These are phyloP conservation scores for Erigeron canadensis DNA, from an alignment of 129 eudicot genomes.

Conservation along the genomic window DNA sequence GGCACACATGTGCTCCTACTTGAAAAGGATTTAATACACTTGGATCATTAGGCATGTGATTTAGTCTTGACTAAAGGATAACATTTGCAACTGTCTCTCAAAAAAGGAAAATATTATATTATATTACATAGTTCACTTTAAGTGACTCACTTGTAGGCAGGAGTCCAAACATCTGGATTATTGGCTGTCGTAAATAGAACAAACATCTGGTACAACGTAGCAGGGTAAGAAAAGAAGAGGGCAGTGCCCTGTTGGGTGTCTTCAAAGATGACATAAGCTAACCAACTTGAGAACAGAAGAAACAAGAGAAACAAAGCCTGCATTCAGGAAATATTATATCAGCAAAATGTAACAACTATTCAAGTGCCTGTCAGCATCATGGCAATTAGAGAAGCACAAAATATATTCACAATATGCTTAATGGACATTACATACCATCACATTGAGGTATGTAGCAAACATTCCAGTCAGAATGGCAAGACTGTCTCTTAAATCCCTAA, in stretches of 20 bases:
- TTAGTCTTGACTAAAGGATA: background rate
- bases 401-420: constrained; percentile 8
- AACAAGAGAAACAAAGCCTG: constrained; percentile 80
- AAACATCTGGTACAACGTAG: constrained; percentile 85
- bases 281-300: constrained; percentile 90
- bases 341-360: background rate
- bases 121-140: background rate
- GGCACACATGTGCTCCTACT: too few relatives aligned
- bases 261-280: constrained; percentile 96
- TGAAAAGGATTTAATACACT: too few relatives aligned
- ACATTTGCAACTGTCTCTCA: background rate
- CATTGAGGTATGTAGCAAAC: constrained; percentile 84
- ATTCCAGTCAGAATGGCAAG: constrained; percentile 73
- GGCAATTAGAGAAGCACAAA: constrained; percentile 14
- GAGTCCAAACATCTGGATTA: constrained; percentile 98
- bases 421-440: constrained; percentile 59
- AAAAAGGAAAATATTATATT: constrained; percentile 2
- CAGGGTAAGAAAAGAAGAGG: constrained; percentile 65
- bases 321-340: constrained; percentile 13
- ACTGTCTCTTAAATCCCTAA: constrained; percentile 77
- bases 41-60: too few relatives aligned
- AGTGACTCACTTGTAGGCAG: constrained; percentile 87
- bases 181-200: constrained; percentile 90
- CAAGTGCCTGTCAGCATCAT: constrained; percentile 7
- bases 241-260: constrained; percentile 81